phyloP scores from a whole-genome alignment of 306 rosid genomes.

The Ormosia emarginata region DNA sequence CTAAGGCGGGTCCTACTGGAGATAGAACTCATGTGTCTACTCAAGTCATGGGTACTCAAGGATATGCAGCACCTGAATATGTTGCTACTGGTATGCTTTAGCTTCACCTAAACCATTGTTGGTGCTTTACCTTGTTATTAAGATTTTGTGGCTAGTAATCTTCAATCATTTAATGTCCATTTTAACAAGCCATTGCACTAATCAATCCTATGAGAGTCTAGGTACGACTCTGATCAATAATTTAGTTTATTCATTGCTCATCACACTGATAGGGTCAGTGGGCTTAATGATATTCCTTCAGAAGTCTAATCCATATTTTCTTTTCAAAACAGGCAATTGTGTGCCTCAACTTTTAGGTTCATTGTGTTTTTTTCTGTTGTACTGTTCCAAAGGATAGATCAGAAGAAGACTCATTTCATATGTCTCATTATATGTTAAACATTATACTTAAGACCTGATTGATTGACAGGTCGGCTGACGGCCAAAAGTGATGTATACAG shows the following conservation, averaged over 20 bases:
- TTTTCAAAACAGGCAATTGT: background rate
- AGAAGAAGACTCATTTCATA: background rate
- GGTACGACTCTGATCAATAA: background rate
- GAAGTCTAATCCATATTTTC: background rate
- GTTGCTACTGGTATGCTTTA: slow-evolving; percentile 77
- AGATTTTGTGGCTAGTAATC: background rate
- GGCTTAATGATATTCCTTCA: background rate
- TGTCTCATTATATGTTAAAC: background rate
- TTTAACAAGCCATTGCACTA: background rate
- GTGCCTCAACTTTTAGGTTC: background rate
- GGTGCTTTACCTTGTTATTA: slow-evolving; percentile 24
- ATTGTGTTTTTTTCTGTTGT: background rate
- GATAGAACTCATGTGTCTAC: slow-evolving; percentile 95
- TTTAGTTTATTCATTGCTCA: background rate
- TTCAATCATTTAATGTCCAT: background rate
- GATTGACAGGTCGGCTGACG: slow-evolving; percentile 68
- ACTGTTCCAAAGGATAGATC: background rate
- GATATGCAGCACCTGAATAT: slow-evolving; percentile 98
- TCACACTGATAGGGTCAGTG: background rate
- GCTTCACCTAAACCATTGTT: slow-evolving; percentile 31
- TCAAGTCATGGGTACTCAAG: slow-evolving; percentile 92
- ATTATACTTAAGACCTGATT: background rate
- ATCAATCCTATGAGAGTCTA: background rate
- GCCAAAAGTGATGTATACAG: slow-evolving; percentile 94
- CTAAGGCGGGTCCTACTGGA: slow-evolving; percentile 95